phyloP scores from a whole-genome alignment of 2,329 filamentous ascomycete genomes.

The Paradendryphiella salina region DNA sequence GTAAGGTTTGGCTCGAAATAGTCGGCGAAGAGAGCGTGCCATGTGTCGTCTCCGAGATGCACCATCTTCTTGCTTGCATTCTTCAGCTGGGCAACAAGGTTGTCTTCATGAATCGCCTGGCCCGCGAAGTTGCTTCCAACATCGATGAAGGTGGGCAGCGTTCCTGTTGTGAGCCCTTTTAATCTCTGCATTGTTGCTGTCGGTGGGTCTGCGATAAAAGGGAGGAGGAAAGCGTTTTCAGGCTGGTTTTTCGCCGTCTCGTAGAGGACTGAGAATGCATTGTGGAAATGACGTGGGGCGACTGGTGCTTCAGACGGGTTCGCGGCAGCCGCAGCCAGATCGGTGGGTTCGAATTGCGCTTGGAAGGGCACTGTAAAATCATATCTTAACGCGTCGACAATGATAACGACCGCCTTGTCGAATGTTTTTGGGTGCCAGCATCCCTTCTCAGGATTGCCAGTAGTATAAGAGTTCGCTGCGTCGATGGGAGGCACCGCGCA shows the following conservation, averaged over 20 bases:
- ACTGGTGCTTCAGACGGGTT: conserved; percentile 18
- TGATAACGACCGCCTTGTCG: conserved; percentile 83
- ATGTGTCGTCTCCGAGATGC: conserved; percentile 97
- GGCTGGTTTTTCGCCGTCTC: conserved; percentile 76
- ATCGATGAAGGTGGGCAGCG: conserved; percentile 91
- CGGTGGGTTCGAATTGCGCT: conserved; percentile 54
- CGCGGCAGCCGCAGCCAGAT: conserved; percentile 21
- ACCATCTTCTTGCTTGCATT: conserved; percentile 75
- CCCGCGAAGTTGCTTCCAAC: conserved; percentile 94
- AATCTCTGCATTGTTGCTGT: conserved; percentile 90
- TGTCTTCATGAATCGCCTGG: conserved; percentile 93
- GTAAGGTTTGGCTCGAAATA: conserved; percentile 89
- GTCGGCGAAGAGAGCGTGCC: conserved; percentile 89
- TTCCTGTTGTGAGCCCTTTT: conserved; percentile 93
- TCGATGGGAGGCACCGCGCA: conserved; percentile 75
- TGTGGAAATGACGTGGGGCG: conserved; percentile 70
- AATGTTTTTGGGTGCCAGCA: conserved; percentile 98
- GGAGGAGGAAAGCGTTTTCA: conserved; percentile 81
- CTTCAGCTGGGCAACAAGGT: conserved; percentile 66
- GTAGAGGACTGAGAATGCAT: conserved; percentile 84
- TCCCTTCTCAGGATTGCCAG: conserved; percentile 60
- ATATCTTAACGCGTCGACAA: conserved; percentile 93
- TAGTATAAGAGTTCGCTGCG: conserved; percentile 37
- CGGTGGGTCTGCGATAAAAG: conserved; percentile 96
- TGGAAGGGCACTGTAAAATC: conserved; percentile 88